Evolutionary conservation across 208 protist species (phyloP).

Genomic region (Porcisia hertigi): DNA sequence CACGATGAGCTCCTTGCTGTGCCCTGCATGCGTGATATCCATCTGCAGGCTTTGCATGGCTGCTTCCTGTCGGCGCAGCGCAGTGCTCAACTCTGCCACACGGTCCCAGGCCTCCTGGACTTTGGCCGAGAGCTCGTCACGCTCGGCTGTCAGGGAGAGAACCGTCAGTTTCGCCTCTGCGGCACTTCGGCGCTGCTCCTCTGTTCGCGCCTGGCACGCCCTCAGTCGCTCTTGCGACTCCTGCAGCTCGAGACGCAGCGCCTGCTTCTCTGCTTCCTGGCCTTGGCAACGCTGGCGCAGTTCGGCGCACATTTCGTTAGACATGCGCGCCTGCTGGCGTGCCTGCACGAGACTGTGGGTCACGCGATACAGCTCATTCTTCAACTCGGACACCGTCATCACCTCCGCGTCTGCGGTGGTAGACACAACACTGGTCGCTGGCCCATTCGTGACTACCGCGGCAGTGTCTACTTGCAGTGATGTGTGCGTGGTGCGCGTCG

Average conservation of each 20-base stretch:
- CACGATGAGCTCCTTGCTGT: conserved; percentile 10
- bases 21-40: conserved; percentile 12
- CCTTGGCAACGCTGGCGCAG: conserved; percentile 18
- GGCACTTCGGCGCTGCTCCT: conserved; percentile 46
- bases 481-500: background rate
- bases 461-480: background rate
- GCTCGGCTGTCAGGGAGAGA: conserved; percentile 49
- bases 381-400: conserved; percentile 15
- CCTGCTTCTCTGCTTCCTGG: conserved; percentile 34
- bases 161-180: conserved; percentile 37
- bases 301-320: conserved; percentile 15
- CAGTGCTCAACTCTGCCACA: conserved; percentile 39
- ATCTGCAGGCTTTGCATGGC: conserved; percentile 28
- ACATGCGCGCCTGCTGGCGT: conserved; percentile 15
- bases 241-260: conserved; percentile 32
- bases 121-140: conserved; percentile 59
- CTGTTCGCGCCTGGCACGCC: conserved; percentile 22
- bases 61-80: conserved; percentile 27
- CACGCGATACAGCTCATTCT: conserved; percentile 15
- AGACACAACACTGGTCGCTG: background rate
- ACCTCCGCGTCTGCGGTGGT: background rate
- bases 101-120: conserved; percentile 64
- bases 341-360: conserved; percentile 15
- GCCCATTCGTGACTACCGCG: background rate
- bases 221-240: conserved; percentile 42